Percentiles rank a stretch among this genome's conserved stretches.
Conservation (phyloP, 176 grass and related monocot genomes). For the Rhynchospora pubera region DNA sequence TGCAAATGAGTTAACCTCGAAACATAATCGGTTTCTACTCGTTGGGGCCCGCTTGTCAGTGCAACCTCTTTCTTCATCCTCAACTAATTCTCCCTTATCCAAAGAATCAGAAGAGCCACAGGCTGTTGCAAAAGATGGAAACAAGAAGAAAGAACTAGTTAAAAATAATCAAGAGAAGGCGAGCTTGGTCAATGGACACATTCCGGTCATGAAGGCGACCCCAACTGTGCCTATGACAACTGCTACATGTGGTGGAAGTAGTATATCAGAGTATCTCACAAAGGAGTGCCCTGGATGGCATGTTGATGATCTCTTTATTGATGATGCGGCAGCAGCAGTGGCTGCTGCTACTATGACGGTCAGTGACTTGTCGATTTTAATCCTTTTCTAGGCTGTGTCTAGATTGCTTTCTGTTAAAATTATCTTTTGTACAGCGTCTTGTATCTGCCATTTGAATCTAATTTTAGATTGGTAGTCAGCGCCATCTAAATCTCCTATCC, state of each 20-base stretch:
- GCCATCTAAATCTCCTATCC: background rate
- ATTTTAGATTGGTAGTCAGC: background rate
- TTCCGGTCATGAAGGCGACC: background rate
- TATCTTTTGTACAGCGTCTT: background rate
- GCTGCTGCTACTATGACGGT: conserved; percentile 21
- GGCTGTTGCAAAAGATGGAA: background rate
- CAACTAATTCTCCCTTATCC: conserved; percentile 6
- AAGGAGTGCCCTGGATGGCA: conserved; percentile 78
- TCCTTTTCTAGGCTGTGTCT: background rate
- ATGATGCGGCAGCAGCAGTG: conserved; percentile 29
- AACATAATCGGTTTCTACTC: conserved; percentile 89
- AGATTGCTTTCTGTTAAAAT: background rate
- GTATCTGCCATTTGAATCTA: background rate
- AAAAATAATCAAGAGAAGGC: conserved; percentile 19
- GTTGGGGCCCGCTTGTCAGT: conserved; percentile 58
- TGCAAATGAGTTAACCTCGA: conserved; percentile 75
- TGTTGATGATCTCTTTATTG: conserved; percentile 80
- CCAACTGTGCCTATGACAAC: background rate
- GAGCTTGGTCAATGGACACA: background rate
- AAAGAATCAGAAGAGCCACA: background rate
- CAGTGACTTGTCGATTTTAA: background rate
- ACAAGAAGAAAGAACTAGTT: background rate
- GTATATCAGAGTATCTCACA: conserved; percentile 82
- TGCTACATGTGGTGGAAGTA: conserved; percentile 28
- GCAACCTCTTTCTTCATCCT: conserved; percentile 7